Evolutionary conservation across 192 early-diverging fungal species (phyloP).

Genomic region (Mortierella alpina): DNA sequence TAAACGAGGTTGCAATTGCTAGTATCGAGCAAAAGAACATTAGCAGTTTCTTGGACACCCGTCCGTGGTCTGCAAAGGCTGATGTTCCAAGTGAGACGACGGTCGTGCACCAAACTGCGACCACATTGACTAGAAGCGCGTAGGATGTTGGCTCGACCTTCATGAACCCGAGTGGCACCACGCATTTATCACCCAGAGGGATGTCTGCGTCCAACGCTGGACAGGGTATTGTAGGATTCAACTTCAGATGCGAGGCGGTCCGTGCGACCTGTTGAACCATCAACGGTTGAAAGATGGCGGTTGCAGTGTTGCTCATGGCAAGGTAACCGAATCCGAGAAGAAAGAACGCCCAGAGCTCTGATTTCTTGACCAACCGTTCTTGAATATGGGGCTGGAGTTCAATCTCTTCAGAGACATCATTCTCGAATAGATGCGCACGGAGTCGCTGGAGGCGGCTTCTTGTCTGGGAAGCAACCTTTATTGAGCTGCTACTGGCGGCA

Average conservation of each 20-base stretch:
- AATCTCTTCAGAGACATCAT: not conserved
- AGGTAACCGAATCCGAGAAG: slow-evolving; percentile 39
- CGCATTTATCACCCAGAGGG: slow-evolving; percentile 21
- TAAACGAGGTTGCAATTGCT: slow-evolving; percentile 42
- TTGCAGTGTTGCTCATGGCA: slow-evolving; percentile 29
- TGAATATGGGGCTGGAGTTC: slow-evolving; percentile 18
- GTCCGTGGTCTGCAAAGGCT: slow-evolving; percentile 56
- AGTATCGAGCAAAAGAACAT: slow-evolving; percentile 37
- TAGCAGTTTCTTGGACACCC: slow-evolving; percentile 27
- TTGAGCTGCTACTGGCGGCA: too few species aligned
- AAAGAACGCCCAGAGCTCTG: slow-evolving; percentile 40
- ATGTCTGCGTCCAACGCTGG: slow-evolving; percentile 17
- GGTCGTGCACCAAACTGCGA: slow-evolving; percentile 50
- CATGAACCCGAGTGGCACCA: slow-evolving; percentile 38
- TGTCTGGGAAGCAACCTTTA: too few species aligned
- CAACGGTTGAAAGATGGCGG: slow-evolving; percentile 30
- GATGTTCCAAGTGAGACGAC: slow-evolving; percentile 46
- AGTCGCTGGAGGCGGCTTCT: not conserved
- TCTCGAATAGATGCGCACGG: slow-evolving; percentile 1
- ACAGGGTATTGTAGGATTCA: slow-evolving; percentile 12
- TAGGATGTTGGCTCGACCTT: slow-evolving; percentile 35
- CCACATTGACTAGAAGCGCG: slow-evolving; percentile 36
- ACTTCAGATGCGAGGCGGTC: slow-evolving; percentile 20
- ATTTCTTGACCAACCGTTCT: slow-evolving; percentile 32
- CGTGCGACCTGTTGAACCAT: slow-evolving; percentile 30